Evolutionary conservation across 202 grass and related monocot species (phyloP).

Genomic region (Panicum virgatum): DNA sequence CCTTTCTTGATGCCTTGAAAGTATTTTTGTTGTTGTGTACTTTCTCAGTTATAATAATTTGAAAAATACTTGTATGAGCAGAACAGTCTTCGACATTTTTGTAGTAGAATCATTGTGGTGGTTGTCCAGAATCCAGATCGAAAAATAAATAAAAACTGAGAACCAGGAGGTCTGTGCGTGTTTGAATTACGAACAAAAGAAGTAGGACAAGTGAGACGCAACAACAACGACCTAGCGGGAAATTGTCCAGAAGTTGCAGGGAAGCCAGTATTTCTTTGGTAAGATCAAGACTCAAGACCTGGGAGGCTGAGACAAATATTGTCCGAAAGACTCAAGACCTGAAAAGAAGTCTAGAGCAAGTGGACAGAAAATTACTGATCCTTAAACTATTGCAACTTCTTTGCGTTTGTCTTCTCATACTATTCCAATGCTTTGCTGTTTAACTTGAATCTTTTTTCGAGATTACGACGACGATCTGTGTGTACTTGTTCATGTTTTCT

Average conservation of each 20-base stretch:
- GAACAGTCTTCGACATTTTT: neutral
- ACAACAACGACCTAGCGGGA: neutral
- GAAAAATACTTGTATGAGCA: neutral
- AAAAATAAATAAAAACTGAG: neutral
- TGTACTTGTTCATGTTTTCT: neutral
- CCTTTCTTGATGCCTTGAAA: neutral
- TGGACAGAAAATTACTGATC: neutral
- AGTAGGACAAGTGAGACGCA: neutral
- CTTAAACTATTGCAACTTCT: neutral
- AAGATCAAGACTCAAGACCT: conserved; percentile 31
- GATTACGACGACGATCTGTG: neutral
- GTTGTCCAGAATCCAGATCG: too few species aligned
- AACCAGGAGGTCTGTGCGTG: neutral
- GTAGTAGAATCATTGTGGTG: neutral
- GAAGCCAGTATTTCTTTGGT: neutral
- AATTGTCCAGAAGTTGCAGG: conserved; percentile 20
- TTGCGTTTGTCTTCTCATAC: neutral
- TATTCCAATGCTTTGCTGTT: neutral
- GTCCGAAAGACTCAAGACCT: neutral
- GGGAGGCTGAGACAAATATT: neutral
- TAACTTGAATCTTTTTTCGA: neutral
- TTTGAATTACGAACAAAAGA: neutral
- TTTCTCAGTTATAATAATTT: neutral
- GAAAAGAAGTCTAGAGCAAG: neutral
- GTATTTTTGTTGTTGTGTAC: neutral